Conservation (phyloP, 192 early-diverging fungal species). For the Coemansia guatemalensis region DNA sequence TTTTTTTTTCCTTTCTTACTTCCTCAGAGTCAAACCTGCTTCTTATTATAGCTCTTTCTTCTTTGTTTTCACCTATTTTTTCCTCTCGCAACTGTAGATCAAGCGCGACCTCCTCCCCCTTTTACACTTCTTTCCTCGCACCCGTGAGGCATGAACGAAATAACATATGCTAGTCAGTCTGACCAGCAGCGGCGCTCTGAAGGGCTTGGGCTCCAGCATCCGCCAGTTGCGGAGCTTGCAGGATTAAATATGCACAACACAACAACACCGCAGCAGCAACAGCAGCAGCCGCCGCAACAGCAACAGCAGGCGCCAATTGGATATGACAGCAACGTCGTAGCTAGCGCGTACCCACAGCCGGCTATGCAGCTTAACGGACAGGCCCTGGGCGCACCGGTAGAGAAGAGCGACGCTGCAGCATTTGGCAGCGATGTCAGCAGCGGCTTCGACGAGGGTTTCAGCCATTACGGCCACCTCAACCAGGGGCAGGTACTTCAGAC, state of each 20-base stretch:
- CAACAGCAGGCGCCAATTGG: conserved; percentile 1
- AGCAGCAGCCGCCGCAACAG: neutral
- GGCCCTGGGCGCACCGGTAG: neutral
- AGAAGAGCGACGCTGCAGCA: conserved; percentile 22
- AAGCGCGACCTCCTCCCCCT: too few species aligned
- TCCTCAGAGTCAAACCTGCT: neutral
- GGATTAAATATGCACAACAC: conserved; percentile 20
- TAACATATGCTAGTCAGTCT: too few species aligned
- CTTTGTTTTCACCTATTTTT: conserved; percentile 1
- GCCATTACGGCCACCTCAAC: conserved; percentile 42
- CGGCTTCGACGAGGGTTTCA: conserved; percentile 47
- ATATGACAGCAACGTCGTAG: neutral
- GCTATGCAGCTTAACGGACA: conserved; percentile 5
- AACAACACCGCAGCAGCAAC: neutral
- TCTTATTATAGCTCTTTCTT: neutral
- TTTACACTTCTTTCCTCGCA: too few species aligned
- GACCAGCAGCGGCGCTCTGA: conserved; percentile 21
- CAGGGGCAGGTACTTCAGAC: conserved; percentile 1
- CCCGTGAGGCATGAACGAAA: too few species aligned
- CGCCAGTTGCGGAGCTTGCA: conserved; percentile 28
- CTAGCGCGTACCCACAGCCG: conserved; percentile 45
- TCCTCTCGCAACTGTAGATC: neutral
- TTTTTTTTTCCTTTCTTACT: conserved; percentile 9
- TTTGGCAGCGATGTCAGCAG: conserved; percentile 43
- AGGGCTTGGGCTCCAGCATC: conserved; percentile 4